Evolutionary conservation across 495 filamentous ascomycete genomes (phyloP), one percentile per base, ranked within the genome.

Genomic region (Thermochaetoides thermophila): DNA sequence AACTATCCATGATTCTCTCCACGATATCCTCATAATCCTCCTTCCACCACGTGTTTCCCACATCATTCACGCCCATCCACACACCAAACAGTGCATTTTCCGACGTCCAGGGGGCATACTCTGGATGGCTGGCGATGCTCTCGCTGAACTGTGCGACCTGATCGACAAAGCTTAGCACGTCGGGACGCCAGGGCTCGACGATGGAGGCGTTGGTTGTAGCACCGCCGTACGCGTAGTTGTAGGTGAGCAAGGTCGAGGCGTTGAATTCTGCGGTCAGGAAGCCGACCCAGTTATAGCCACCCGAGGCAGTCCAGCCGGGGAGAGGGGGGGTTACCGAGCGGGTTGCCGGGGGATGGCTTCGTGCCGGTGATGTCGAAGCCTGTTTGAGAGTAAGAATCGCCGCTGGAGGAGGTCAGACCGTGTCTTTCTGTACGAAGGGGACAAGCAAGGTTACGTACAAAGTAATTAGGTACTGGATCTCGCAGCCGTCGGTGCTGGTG

Each of bases 41-140:
- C n/a, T 56, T 44, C 38, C 53, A 66, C 52, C 71, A 82, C 14
- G 61, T 63, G 46, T 76, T 76, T 1, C 77, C 76, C 9, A 84
- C 64, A 42, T 89, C 82, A 39, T 89, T 89, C 40, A 89, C 74
- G 21, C 82, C 81, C 32, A 85, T 76, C 66, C 75, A 89, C 27
- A 81, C 57, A 3, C 68, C 69, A 50, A 82, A 81, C 17, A 86
- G 60, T 0, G 67, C 60, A 37, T 81, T 59, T 5, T 58, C 46
- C 2, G 69, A 60, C 8, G 57, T 65, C 81, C 79, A 85, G 3
- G 67, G 60, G 12, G 71, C 70, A 2, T 53, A 52, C 1, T 35
- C 31, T 5, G 54, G 48, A 1, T 43, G 36, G 0, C 46, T 37
- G 10, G 54, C 45, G 9, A 59, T 50, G 13, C 40, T 44, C 20